phyloP scores from a whole-genome alignment of 768 basidiomycete genomes.

The Tylopilus cervinicoccineus region DNA sequence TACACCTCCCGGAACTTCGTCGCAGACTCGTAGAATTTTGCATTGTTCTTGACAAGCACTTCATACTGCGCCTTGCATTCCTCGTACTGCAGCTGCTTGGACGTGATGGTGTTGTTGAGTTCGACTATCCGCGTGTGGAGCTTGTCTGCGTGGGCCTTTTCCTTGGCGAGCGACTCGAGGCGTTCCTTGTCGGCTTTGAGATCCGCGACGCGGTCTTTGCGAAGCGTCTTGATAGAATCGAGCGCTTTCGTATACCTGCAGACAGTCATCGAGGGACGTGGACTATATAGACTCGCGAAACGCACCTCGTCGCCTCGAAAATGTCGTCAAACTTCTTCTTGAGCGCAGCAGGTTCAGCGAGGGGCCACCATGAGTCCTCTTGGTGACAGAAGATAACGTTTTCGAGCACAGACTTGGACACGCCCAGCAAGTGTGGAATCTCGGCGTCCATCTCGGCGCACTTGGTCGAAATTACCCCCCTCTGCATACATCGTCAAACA shows the following conservation, averaged over 20 bases:
- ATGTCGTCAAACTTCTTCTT: conserved; percentile 99
- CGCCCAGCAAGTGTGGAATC: conserved; percentile 89
- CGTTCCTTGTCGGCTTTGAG: conserved; percentile 92
- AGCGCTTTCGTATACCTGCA: conserved; percentile 93
- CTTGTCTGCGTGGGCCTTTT: conserved; percentile 86
- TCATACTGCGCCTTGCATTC: conserved; percentile 65
- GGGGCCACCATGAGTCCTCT: conserved; percentile 98
- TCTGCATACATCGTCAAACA: conserved; percentile 38
- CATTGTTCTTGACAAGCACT: conserved; percentile 60
- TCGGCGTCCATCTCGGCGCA: conserved; percentile 96
- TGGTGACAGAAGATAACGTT: conserved; percentile 99
- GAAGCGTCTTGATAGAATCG: conserved; percentile 82
- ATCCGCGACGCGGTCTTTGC: conserved; percentile 88
- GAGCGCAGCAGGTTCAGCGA: conserved; percentile 82
- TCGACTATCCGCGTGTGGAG: conserved; percentile 64
- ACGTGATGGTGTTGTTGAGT: conserved; percentile 54
- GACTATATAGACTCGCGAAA: neutral
- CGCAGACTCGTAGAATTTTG: conserved; percentile 77
- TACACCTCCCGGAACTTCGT: conserved; percentile 86
- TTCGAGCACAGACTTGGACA: conserved; percentile 96
- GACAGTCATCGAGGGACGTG: neutral
- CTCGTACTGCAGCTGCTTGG: conserved; percentile 73
- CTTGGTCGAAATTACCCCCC: conserved; percentile 91
- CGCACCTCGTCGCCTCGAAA: conserved; percentile 93
- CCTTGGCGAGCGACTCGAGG: conserved; percentile 67